Conservation (phyloP, 345 rosid species). For the Populus tremula region DNA sequence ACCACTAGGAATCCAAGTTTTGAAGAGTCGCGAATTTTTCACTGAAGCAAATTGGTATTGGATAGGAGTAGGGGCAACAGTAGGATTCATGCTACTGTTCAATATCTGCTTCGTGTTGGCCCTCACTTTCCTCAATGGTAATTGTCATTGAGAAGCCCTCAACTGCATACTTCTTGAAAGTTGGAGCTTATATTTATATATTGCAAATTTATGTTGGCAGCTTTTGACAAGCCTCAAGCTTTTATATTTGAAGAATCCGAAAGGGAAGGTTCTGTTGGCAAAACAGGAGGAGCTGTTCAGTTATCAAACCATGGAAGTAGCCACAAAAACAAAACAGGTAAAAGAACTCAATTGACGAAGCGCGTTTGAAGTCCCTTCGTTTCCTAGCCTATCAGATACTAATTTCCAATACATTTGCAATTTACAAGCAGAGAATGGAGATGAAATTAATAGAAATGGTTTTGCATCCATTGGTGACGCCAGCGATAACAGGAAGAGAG, state of each 20-base stretch:
- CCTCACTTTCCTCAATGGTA: constrained; percentile 55
- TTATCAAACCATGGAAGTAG: constrained; percentile 2
- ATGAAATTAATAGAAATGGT: not conserved
- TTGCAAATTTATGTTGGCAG: constrained; percentile 30
- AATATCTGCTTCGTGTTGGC: constrained; percentile 40
- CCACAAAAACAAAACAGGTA: constrained; percentile 11
- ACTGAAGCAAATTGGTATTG: constrained; percentile 59
- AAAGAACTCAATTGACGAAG: not conserved
- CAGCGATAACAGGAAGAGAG: constrained; percentile 37
- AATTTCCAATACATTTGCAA: not conserved
- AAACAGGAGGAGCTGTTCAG: constrained; percentile 15
- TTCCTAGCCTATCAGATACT: not conserved
- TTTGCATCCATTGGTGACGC: not conserved
- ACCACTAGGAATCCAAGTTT: constrained; percentile 44
- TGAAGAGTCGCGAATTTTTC: constrained; percentile 46
- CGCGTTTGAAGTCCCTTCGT: not conserved
- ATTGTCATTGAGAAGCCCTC: constrained; percentile 14
- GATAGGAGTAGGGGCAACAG: constrained; percentile 52
- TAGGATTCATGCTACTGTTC: constrained; percentile 39
- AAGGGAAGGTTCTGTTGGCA: not conserved
- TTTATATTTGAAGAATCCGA: constrained; percentile 29
- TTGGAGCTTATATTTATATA: not conserved
- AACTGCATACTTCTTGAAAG: not conserved
- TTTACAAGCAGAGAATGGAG: not conserved
- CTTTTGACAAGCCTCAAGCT: constrained; percentile 52